Evolutionary conservation across 208 protist species (phyloP).

Genomic region (Trypanosoma melophagium): DNA sequence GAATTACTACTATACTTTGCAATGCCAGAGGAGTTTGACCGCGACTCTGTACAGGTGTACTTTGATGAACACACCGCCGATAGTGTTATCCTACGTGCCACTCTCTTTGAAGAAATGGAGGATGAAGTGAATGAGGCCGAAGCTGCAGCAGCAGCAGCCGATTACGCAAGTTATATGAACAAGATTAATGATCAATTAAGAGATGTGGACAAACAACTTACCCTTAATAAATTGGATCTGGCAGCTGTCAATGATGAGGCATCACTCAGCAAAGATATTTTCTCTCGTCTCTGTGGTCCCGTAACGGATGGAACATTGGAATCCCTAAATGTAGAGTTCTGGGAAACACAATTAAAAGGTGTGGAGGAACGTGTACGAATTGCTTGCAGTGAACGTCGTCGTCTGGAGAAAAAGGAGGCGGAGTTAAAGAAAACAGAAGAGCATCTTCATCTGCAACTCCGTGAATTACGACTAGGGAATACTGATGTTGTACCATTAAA

Average conservation of each 20-base stretch:
- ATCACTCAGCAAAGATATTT: background rate
- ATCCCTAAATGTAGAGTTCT: conserved; percentile 15
- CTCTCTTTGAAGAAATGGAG: conserved; percentile 19
- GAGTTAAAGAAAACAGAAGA: conserved; percentile 1
- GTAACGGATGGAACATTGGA: conserved; percentile 4
- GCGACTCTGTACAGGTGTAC: conserved; percentile 34
- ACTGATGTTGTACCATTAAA: too few relatives aligned
- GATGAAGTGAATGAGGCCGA: background rate
- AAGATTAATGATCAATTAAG: conserved; percentile 10
- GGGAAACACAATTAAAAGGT: conserved; percentile 26
- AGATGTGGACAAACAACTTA: conserved; percentile 9
- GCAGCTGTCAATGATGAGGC: conserved; percentile 14
- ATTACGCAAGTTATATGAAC: background rate
- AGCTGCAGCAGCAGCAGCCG: conserved; percentile 6
- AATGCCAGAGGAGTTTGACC: conserved; percentile 27
- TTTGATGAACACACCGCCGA: conserved; percentile 28
- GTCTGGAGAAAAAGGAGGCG: conserved; percentile 5
- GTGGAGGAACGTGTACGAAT: background rate
- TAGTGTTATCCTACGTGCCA: conserved; percentile 23
- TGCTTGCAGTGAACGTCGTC: background rate
- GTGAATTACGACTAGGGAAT: background rate
- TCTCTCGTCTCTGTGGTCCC: conserved; percentile 16
- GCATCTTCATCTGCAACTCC: background rate
- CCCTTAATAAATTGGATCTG: conserved; percentile 12
- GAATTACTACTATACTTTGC: conserved; percentile 27